A percentile compares a stretch with the other conserved stretches of the same genome.
Conservation (phyloP, 2,329 filamentous ascomycete genomes). For the Botrytis tulipae region DNA sequence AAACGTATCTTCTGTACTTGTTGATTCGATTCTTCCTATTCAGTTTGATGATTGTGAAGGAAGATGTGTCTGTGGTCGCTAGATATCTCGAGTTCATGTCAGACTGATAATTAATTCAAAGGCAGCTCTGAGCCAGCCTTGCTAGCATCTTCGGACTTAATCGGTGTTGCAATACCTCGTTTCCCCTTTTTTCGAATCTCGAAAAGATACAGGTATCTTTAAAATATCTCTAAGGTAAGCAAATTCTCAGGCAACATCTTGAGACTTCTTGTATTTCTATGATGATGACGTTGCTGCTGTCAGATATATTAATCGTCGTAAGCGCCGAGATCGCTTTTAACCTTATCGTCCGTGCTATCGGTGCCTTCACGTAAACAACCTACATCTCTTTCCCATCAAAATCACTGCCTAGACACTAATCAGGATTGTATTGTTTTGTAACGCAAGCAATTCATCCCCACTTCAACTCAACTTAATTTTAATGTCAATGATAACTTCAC, state of each 20-base stretch:
- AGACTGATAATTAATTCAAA: not conserved
- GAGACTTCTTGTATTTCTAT: not conserved
- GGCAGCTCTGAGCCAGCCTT: not conserved
- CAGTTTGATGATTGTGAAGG: not conserved
- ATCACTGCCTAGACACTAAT: not conserved
- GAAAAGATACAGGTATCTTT: not conserved
- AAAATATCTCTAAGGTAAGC: no score
- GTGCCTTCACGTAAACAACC: not conserved
- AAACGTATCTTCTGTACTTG: not conserved
- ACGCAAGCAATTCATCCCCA: not conserved
- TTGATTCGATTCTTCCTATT: no score
- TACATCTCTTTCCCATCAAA: not conserved
- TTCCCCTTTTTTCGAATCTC: not conserved
- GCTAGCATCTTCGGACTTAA: rapidly evolving
- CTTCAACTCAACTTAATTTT: not conserved
- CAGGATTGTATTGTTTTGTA: not conserved
- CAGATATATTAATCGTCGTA: not conserved
- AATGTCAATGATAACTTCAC: not conserved
- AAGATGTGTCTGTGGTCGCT: not conserved
- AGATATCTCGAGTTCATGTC: not conserved
- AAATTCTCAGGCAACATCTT: not conserved
- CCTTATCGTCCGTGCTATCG: not conserved
- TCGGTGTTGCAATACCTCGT: not conserved
- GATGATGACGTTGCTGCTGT: not conserved
- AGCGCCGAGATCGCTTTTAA: not conserved